Evolutionary conservation across 257 asterid species (phyloP).

Genomic region (Leonotis leonurus): DNA sequence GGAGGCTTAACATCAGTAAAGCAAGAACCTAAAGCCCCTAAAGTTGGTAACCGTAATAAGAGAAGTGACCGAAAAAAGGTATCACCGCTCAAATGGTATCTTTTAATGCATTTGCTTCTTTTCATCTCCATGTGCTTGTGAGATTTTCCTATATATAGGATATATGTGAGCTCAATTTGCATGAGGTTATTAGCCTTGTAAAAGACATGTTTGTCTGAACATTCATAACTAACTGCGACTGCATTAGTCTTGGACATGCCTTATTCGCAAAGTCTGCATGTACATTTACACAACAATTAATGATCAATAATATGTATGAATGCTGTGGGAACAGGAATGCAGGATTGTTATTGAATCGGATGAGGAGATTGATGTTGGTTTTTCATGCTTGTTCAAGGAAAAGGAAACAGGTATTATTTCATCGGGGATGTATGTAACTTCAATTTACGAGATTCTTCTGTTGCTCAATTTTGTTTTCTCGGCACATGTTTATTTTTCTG

Average conservation of each 20-base stretch:
- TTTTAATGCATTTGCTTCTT: slow-evolving; percentile 11
- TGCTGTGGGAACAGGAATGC: slow-evolving; percentile 31
- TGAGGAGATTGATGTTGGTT: slow-evolving; percentile 61
- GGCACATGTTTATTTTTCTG: neutral
- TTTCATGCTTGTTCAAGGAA: slow-evolving; percentile 61
- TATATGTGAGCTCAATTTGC: neutral
- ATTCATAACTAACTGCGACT: neutral
- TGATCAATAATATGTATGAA: slow-evolving; percentile 17
- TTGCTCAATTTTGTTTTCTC: neutral
- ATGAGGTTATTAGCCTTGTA: neutral
- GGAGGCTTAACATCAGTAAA: slow-evolving; percentile 78
- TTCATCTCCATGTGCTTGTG: slow-evolving; percentile 13
- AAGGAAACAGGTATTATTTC: slow-evolving; percentile 44
- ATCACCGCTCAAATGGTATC: slow-evolving; percentile 41
- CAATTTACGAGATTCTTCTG: slow-evolving; percentile 1
- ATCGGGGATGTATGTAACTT: slow-evolving; percentile 4
- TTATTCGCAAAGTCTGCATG: neutral
- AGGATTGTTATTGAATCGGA: slow-evolving; percentile 47
- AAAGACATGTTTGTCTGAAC: neutral
- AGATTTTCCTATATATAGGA: neutral
- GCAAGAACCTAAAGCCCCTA: slow-evolving; percentile 29
- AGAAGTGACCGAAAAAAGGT: slow-evolving; percentile 31
- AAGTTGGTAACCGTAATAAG: slow-evolving; percentile 23
- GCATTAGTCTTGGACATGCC: neutral
- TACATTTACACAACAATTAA: slow-evolving; percentile 4